Percentiles rank a stretch among this genome's conserved stretches.
These are phyloP conservation scores for Tillandsia fasciculata DNA, from an alignment of 176 grass and related monocot genomes.

Conservation along the genomic window DNA sequence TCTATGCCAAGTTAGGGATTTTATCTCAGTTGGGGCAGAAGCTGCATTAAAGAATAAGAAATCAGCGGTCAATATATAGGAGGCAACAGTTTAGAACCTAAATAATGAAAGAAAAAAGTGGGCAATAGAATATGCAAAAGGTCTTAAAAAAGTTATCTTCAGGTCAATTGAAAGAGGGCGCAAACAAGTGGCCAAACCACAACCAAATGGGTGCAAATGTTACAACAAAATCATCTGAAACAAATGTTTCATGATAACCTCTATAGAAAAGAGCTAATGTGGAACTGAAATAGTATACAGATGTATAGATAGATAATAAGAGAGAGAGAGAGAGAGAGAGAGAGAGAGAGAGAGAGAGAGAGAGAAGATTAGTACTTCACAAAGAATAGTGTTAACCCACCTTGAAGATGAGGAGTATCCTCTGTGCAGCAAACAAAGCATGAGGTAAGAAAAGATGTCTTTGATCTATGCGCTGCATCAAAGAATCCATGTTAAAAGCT, in stretches of 20 bases:
- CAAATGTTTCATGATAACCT: no score
- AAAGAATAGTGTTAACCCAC: slow-evolving; percentile 31
- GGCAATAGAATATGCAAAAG: no score
- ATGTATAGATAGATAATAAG: not conserved
- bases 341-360: slow-evolving; percentile 8
- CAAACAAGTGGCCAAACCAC: no score
- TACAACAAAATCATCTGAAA: no score
- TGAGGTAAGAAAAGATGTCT: slow-evolving; percentile 50
- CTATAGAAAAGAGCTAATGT: no score
- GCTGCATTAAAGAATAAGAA: slow-evolving; percentile 45
- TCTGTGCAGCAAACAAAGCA: slow-evolving; percentile 70
- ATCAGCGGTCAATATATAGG: not conserved
- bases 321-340: slow-evolving; percentile 20
- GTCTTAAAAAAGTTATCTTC: not conserved
- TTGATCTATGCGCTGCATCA: slow-evolving; percentile 49
- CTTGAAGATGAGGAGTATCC: slow-evolving; percentile 54
- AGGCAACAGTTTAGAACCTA: not conserved
- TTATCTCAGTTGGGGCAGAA: slow-evolving; percentile 47
- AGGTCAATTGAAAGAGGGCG: not conserved
- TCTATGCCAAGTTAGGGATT: slow-evolving; percentile 78
- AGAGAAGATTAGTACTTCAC: not conserved
- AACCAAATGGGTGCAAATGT: no score
- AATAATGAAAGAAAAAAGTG: not conserved
- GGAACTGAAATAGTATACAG: not conserved
- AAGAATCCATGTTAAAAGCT: slow-evolving; percentile 17